Evolutionary conservation across 169 alveolate genomes (phyloP), one percentile per base, ranked within the genome.

Genomic region (Plasmodium coatneyi): DNA sequence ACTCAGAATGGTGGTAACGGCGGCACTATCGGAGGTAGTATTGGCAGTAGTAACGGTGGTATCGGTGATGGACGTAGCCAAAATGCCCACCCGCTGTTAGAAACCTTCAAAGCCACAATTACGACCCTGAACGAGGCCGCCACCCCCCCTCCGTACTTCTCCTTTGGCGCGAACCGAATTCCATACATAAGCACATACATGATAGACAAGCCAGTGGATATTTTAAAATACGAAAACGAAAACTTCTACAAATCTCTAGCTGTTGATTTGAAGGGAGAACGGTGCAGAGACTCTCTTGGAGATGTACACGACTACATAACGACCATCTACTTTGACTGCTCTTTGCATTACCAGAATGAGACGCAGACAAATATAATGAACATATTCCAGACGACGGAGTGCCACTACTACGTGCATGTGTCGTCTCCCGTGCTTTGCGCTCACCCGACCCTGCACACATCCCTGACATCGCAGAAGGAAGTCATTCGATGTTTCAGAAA

Each of bases 331-430:
- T 91, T 91, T 46, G 95, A 80, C 39, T 91, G 95, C 39, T 91
- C 95, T 6, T 71, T 91, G 34, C 91, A 76, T 82, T 81, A 70
- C 74, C 72, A 91, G 54, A 91, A 71, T 34, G 84, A 72, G 76
- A 70, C n/a, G 4, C 60, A 91, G 12, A 91, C 95, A 81, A 91
- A 71, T 43, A 41, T 91, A 46, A 19, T 91, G 16, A 82, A 91
- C 56, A 78, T 91, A 5, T 91, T 80, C 71, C 91, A 80, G 54
- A 43, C 95, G 49, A 80, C 95, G 9, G 95, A 91, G 41, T 91
- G 95, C 60, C 95, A 91, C 76, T 91, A 91, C 60, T 91, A 91
- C 76, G 81, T 91, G 7, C 95, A 91, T 46, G 60, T 91, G 16
- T 22, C 95, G 4, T 91, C 95, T 9, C 95, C 95, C 16, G 71